Evolutionary conservation across 129 eudicot species (phyloP).

Genomic region (Heracleum sosnowskyi): DNA sequence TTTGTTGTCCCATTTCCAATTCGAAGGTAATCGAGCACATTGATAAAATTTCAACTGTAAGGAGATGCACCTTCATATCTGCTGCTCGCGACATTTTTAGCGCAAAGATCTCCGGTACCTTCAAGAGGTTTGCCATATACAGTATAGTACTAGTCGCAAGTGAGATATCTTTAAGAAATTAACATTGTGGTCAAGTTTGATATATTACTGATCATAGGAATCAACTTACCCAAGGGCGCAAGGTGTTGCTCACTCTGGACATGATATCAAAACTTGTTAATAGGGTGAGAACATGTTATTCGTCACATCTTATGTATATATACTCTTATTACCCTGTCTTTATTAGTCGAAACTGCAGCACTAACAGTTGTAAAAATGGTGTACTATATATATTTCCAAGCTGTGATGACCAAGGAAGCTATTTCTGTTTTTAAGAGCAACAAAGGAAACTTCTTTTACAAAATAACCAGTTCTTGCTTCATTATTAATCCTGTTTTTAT

Average conservation of each 20-base stretch:
- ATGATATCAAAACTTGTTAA: slow-evolving; percentile 77
- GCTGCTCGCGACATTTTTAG: slow-evolving; percentile 84
- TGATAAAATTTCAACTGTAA: slow-evolving; percentile 65
- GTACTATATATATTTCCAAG: neutral
- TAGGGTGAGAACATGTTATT: slow-evolving; percentile 43
- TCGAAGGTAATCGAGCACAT: slow-evolving; percentile 77
- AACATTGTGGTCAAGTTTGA: neutral
- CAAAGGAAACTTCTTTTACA: neutral
- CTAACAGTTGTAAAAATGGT: neutral
- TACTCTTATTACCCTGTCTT: neutral
- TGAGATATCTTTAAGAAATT: neutral
- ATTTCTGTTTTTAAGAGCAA: neutral
- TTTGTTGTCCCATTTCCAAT: slow-evolving; percentile 10
- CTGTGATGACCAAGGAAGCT: neutral
- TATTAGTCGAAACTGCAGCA: neutral
- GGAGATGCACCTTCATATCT: slow-evolving; percentile 77
- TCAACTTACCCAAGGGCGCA: slow-evolving; percentile 92
- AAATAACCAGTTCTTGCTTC: neutral
- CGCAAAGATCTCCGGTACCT: slow-evolving; percentile 89
- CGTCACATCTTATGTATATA: neutral
- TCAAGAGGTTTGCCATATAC: slow-evolving; percentile 60
- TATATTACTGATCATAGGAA: slow-evolving; percentile 36
- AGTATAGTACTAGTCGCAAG: neutral
- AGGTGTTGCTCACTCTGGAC: slow-evolving; percentile 68
- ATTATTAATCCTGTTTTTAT: neutral